These are phyloP conservation scores for Coemansia sp. DNA, from an alignment of 192 early-diverging fungal species.

Conservation along the genomic window DNA sequence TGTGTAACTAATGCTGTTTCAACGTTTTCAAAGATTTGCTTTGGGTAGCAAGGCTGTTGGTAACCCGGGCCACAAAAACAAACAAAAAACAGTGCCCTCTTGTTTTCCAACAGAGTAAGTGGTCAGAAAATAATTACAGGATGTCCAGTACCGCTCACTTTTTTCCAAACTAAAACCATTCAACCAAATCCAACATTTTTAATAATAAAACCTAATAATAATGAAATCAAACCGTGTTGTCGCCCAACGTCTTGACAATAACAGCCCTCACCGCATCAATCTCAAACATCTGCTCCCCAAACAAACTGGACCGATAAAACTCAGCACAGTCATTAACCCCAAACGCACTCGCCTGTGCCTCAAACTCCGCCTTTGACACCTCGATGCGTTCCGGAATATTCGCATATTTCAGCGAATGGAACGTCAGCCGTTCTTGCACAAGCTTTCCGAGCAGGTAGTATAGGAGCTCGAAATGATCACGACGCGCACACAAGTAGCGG, in stretches of 20 bases:
- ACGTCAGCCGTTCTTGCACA: slow-evolving; percentile 70
- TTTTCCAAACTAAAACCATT: neutral
- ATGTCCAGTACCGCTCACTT: neutral
- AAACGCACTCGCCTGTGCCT: slow-evolving; percentile 56
- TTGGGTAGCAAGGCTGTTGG: too few relatives aligned
- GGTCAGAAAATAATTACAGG: neutral
- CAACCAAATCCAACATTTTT: neutral
- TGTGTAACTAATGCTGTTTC: too few relatives aligned
- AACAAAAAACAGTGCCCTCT: too few relatives aligned
- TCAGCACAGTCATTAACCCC: slow-evolving; percentile 58
- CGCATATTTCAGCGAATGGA: slow-evolving; percentile 62
- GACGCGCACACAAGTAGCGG: slow-evolving; percentile 75
- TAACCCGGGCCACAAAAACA: too few relatives aligned
- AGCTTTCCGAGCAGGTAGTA: slow-evolving; percentile 71
- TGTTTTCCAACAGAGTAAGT: too few relatives aligned
- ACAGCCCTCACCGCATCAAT: slow-evolving; percentile 24
- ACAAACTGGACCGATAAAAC: slow-evolving; percentile 56
- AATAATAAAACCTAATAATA: neutral
- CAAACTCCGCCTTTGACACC: slow-evolving; percentile 61
- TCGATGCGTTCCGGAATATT: slow-evolving; percentile 57
- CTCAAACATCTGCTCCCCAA: slow-evolving; percentile 47
- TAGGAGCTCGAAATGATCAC: slow-evolving; percentile 80
- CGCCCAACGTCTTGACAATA: slow-evolving; percentile 37
- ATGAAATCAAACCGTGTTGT: neutral
- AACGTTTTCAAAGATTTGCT: too few relatives aligned